Evolutionary conservation across 441 rosid species (phyloP), one percentile per base, ranked within the genome.

Genomic region (Raphanus hybrid): DNA sequence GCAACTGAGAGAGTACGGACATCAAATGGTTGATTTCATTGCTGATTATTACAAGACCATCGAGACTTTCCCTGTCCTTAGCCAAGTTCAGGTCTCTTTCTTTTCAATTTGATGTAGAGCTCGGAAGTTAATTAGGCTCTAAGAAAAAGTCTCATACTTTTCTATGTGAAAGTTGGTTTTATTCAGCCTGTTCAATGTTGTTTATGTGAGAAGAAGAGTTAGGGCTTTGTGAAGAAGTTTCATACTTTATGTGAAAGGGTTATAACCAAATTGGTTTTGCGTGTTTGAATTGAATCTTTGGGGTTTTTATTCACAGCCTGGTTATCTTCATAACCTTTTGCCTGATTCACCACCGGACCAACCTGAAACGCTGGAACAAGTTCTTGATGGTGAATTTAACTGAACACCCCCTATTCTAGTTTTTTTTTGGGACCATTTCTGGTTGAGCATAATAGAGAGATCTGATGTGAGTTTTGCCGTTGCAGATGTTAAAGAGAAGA

Each of bases 21-120:
- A 92, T 75, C 82, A 76, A 84, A 92, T 95, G 99, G 92, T 91
- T 45, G 96, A 91, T 82, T 95, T 95, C 77, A 89, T 95, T 80
- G 99, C 93, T 12, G 98, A 95, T 85, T 92, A 91, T 84, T 95
- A 92, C 86, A 85, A 89, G 70, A 68, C 87, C 76, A 82, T 95
- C 10, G 94, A 92, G 82, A 64, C 12, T 52, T 88, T 83, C 81
- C 98, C 97, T 8, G 98, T 95, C 82, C 93, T 91, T 74, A 92
- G 98, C 87, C 97, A 91, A 91, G 99, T 95, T 81, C 81, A 95
- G 94, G 99, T 48, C 67, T 3, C 27, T n/a, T 29, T 64, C 10
- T 26, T 50, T 23, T 18, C 57, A 15, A 8, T n/a, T 14, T 9
- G 5, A 29, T 29, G 4, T 29, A 29, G 34, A 29, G 34, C 34